These are phyloP conservation scores for Crataegus laevigata DNA, from an alignment of 306 rosid genomes.

Conservation along the genomic window DNA sequence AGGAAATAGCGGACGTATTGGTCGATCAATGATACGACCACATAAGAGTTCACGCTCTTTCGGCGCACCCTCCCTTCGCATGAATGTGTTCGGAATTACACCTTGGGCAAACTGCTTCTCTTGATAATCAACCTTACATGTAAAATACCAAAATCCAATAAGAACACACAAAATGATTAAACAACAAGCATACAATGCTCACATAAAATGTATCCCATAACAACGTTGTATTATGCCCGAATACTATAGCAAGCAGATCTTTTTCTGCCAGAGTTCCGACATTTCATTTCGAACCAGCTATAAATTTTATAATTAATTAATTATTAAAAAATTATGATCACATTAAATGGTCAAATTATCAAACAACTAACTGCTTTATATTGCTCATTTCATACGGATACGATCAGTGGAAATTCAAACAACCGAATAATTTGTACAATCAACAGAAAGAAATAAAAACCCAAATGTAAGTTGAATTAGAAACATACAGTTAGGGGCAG, in stretches of 20 bases:
- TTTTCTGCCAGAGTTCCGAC: no score
- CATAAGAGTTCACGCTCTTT: constrained; percentile 91
- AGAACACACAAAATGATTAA: neutral
- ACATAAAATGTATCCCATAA: no score
- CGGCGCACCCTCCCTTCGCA: constrained; percentile 94
- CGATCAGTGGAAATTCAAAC: neutral
- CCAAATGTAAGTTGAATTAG: neutral
- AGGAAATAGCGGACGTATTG: constrained; percentile 87
- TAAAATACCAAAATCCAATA: neutral
- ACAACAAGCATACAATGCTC: neutral
- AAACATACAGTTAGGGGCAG: constrained; percentile 80
- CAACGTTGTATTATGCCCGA: no score
- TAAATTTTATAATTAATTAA: no score
- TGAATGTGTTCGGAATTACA: constrained; percentile 64
- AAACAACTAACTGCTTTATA: neutral
- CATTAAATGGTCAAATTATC: neutral
- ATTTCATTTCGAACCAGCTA: no score
- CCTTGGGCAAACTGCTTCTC: constrained; percentile 94
- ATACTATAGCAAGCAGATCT: no score
- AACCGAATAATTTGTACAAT: neutral
- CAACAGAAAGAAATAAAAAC: neutral
- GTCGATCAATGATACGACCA: constrained; percentile 82
- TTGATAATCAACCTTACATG: constrained; percentile 82
- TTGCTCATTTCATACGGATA: neutral
- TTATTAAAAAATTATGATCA: neutral